Base-by-base conservation (phyloP, 2,329 filamentous ascomycete species). In the Cladophialophora yegresii region DNA sequence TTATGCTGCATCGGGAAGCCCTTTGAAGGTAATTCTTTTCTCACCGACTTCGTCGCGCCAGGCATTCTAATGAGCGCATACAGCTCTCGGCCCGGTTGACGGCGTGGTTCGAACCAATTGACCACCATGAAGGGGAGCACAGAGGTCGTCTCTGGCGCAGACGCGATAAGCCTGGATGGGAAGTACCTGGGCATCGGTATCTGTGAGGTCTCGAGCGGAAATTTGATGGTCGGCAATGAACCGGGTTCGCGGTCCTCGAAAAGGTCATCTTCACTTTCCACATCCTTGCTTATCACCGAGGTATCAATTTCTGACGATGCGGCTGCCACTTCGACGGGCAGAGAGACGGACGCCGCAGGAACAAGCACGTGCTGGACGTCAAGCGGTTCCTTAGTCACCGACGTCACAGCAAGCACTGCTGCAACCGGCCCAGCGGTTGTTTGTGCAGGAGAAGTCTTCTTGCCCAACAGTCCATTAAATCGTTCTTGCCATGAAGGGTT, bases 211-310 rank as follows among this genome's bases (percentile, higher is more conserved):
- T 68, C 64, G 23, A 62, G 49, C 7, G 89, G 89, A n/a, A 92
- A 78, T 61, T 84, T 84, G 26, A 92, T 86, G 23, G 84, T 82
- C 0, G 89, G 89, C n/a, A 91, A 77, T 7, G 89, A 92, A 3
- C 89, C 89, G 80, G 90, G 90, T 74, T 92, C 89, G 72, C 90
- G 89, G 72, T 92, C 89, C 73, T 91, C 90, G 69, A 93, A 93
- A 69, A 90, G 91, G 66, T 90, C 89, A 70, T 92, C 90, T 1
- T 90, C 88, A 68, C 92, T 89, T 5, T 89, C 89, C 77, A 91
- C 89, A 54, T 86, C 86, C 72, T 88, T 90, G 3, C 86, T 87
- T 16, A 81, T 81, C 22, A 83, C 74, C 32, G 81, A 61, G 12
- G 40, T 36, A 32, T 66, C 56, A 12, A 47, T 33, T 20, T 53